Evolutionary conservation across 2,329 filamentous ascomycete species (phyloP), one percentile per base, ranked within the genome.

Genomic region (Penicillium brasilianum): DNA sequence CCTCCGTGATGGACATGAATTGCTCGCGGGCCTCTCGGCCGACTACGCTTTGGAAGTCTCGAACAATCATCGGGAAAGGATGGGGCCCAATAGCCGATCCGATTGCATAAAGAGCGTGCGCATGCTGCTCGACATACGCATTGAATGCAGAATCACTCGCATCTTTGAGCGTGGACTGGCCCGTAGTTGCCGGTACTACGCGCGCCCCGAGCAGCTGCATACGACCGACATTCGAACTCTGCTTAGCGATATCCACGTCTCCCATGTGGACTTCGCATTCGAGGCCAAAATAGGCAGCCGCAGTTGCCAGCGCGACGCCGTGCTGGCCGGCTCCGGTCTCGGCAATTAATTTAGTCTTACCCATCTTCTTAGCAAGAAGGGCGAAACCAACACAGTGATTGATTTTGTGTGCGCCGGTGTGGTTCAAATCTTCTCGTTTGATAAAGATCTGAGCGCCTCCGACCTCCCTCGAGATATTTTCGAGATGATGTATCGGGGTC

Each of bases 221-320:
- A 11, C 52, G 36, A 39, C 52, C 52, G 8, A 54, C 37, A 43
- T 54, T 54, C 22, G 91, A 84, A 3, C 92, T 91, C 76, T 96
- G 92, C 69, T 92, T 87, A 60, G 91, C 87, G 55, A 96, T 92
- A 71, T 96, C 92, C 79, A 96, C 92, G 55, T 90, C 91, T 70
- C 92, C 92, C 92, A 96, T 96, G 79, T 91, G 96, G 51, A 96
- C 90, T 41, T 92, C 95, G 74, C 92, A 96, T 76, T 92, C 90
- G 90, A 96, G 92, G 72, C 90, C 90, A 72, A 96, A 96, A 80
- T 95, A 93, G 72, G 92, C 92, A 0, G 92, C 96, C 3, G 92
- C 92, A 34, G 92, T 95, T 4, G 92, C 92, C 41, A 96, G 52
- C n/a, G 52, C 52, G 6, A 59, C 92, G 80, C 92, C 92, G 77